Evolutionary conservation across 148 eudicot species (phyloP).

Genomic region (Vaccinium vitisidaea): DNA sequence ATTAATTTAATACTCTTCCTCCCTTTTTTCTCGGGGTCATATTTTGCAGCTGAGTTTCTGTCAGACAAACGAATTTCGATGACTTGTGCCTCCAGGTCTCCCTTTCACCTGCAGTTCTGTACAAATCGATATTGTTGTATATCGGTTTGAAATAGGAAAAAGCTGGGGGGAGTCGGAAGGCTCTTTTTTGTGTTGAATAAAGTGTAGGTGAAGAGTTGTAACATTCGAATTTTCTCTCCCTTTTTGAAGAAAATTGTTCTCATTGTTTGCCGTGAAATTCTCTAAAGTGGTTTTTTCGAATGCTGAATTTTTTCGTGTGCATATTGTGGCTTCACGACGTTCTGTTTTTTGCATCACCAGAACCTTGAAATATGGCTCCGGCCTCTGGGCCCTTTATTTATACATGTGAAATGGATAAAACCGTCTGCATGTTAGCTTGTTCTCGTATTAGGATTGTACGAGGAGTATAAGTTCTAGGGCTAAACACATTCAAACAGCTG

Average conservation of each 20-base stretch:
- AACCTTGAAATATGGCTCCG: background rate
- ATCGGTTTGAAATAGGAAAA: background rate
- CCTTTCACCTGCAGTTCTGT: slow-evolving; percentile 13
- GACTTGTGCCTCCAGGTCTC: slow-evolving; percentile 15
- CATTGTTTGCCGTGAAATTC: background rate
- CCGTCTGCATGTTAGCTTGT: background rate
- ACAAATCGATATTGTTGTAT: background rate
- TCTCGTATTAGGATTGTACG: background rate
- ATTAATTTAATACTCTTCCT: slow-evolving; percentile 7
- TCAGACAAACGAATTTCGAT: background rate
- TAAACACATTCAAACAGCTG: too few relatives aligned
- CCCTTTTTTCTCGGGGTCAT: background rate
- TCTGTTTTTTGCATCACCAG: background rate
- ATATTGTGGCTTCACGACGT: background rate
- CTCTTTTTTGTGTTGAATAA: slow-evolving; percentile 20
- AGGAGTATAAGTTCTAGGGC: too few relatives aligned
- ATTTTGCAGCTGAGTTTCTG: background rate
- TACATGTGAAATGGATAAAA: background rate
- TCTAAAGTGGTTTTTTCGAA: background rate
- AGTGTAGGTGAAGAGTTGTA: slow-evolving; percentile 20
- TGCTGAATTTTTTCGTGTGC: background rate
- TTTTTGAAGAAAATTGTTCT: background rate
- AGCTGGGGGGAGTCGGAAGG: slow-evolving; percentile 7
- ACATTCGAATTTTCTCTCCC: background rate
- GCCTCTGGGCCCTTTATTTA: background rate